Evolutionary conservation across 2,329 filamentous ascomycete genomes (phyloP), one percentile per base, ranked within the genome.

Genomic region (Stagonosporopsis cucurbitacearum): DNA sequence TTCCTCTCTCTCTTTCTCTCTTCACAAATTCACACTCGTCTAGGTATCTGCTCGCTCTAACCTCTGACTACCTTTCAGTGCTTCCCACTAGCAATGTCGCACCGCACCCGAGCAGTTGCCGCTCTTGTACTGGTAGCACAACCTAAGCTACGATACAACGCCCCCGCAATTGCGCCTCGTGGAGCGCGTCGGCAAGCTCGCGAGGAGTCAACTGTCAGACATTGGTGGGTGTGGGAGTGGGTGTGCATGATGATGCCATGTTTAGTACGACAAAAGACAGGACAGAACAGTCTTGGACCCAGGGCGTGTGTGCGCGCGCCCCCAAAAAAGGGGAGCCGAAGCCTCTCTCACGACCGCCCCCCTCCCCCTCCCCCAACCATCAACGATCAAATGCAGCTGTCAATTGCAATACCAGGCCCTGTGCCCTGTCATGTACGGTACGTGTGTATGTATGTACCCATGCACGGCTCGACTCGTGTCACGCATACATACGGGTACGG

Each of bases 171-270:
- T 50, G 42, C 17, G 15, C 15, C 46, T 40, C 17, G 28, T 20
- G 35, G 30, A 26, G 19, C 12, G 26, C 15, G 22, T 35, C 46
- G 22, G 28, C 19, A 20, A 36, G 25, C 43, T 28, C n/a, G 26
- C 33, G 36, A 20, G 32, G 33, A 2, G 32, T 43, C 28, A 56
- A n/a, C n/a, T n/a, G n/a, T n/a, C n/a, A n/a, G n/a, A n/a, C n/a
- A n/a, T n/a, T n/a, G n/a, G n/a, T n/a, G n/a, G n/a, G n/a, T n/a
- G n/a, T n/a, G n/a, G n/a, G n/a, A n/a, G n/a, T 39, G 48, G 50
- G 39, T 51, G 58, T 65, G 59, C 64, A 64, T 57, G 58, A 41
- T 62, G 65, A n/a, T n/a, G n/a, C n/a, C 54, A 39, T 25, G 32
- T 35, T 44, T 11, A 46, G 35, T 43, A 33, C 33, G 17, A 28